Evolutionary conservation across 2,329 filamentous ascomycete genomes (phyloP).

Genomic region (Teratosphaeria gauchensis): DNA sequence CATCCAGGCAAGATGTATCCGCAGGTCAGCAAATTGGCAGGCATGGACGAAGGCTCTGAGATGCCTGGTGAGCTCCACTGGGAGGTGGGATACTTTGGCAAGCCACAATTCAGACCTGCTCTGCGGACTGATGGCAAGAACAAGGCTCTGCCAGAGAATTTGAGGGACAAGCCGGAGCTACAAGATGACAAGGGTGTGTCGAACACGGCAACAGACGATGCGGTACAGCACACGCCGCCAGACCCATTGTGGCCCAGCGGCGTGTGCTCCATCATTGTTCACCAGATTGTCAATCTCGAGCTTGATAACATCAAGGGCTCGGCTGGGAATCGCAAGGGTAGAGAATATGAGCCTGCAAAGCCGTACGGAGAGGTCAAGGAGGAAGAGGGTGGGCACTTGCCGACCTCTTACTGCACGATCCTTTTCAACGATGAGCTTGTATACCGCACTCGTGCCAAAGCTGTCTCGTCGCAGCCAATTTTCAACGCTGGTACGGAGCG

Average conservation of each 20-base stretch:
- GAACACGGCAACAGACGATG: conserved; percentile 66
- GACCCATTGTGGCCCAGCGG: conserved; percentile 96
- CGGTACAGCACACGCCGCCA: conserved; percentile 79
- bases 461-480: conserved; percentile 86
- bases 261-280: conserved; percentile 73
- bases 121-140: conserved; percentile 83
- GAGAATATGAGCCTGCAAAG: conserved; percentile 82
- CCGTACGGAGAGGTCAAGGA: conserved; percentile 77
- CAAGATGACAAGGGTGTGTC: conserved; percentile 81
- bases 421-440: conserved; percentile 78
- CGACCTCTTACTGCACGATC: conserved; percentile 90
- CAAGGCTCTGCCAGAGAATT: conserved; percentile 59
- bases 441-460: conserved; percentile 92
- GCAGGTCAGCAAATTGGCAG: conserved; percentile 71
- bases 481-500: conserved; percentile 94
- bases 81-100: conserved; percentile 93
- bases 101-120: conserved; percentile 76
- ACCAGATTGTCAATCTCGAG: conserved; percentile 92
- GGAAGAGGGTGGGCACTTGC: conserved; percentile 68
- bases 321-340: conserved; percentile 67
- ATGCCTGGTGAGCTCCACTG: conserved; percentile 94
- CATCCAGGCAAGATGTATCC: conserved; percentile 90
- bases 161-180: conserved; percentile 64
- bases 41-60: conserved; percentile 69
- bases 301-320: conserved; percentile 85